Evolutionary conservation across 2,329 filamentous ascomycete genomes (phyloP).

Genomic region (Alternaria viburni): DNA sequence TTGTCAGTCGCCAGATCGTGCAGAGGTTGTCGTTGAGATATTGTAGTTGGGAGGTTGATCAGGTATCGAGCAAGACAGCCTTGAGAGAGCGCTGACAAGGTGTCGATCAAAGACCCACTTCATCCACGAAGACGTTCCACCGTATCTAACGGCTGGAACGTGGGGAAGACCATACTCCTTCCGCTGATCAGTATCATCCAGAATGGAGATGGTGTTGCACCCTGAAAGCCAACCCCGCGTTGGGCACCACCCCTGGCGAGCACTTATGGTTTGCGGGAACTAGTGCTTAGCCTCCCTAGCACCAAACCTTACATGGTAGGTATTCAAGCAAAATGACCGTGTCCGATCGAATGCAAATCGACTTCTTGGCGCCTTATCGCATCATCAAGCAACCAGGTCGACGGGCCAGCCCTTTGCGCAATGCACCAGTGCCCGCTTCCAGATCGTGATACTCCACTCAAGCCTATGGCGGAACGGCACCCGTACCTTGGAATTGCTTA

Average conservation of each 20-base stretch:
- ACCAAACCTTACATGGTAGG: not conserved
- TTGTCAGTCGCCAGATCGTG: not conserved
- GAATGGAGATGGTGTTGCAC: not conserved
- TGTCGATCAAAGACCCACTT: not conserved
- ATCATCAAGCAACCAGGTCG: not conserved
- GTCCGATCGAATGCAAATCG: not conserved
- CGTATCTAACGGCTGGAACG: not conserved
- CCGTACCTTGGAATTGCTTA: not conserved
- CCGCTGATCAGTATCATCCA: not conserved
- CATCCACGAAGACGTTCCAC: not conserved
- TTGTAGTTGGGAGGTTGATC: no score
- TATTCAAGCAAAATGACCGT: no score
- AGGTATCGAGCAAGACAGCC: not conserved
- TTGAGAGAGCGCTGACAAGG: rapidly evolving
- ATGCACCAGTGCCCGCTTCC: not conserved
- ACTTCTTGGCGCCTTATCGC: not conserved
- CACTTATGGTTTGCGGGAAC: not conserved
- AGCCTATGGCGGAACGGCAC: not conserved
- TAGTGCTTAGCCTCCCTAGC: not conserved
- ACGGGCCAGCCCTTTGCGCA: not conserved
- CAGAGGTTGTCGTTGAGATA: no score
- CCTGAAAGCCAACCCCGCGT: not conserved
- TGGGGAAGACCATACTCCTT: not conserved
- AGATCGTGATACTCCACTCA: not conserved
- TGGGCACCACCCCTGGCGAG: not conserved